phyloP scores from a whole-genome alignment of 306 rosid species.

The Glycine soja region DNA sequence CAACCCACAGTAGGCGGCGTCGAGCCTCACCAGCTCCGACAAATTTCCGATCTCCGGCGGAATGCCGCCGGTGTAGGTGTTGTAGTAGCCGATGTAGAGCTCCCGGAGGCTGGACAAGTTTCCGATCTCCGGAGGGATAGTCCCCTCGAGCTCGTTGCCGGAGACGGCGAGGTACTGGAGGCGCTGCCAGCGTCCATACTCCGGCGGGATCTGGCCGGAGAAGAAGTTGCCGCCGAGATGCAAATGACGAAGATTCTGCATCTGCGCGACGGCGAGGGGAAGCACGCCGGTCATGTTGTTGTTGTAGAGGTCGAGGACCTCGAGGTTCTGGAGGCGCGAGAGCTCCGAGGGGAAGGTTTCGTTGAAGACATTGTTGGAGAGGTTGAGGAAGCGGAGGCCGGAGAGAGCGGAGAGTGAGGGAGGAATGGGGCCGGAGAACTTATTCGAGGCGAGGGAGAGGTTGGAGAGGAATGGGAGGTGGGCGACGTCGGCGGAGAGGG shows the following conservation, averaged over 20 bases:
- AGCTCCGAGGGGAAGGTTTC: constrained; percentile 69
- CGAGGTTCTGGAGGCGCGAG: constrained; percentile 61
- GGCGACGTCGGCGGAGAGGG: constrained; percentile 59
- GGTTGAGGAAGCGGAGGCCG: constrained; percentile 66
- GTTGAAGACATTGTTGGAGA: constrained; percentile 82
- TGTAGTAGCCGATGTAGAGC: constrained; percentile 86
- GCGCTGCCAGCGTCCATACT: constrained; percentile 65
- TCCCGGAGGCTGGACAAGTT: constrained; percentile 71
- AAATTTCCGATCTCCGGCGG: constrained; percentile 86
- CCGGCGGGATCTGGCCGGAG: constrained; percentile 77
- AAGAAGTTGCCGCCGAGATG: constrained; percentile 92
- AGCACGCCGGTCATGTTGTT: constrained; percentile 81
- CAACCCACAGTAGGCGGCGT: constrained; percentile 82
- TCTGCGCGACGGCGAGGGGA: constrained; percentile 62
- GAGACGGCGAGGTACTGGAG: constrained; percentile 84
- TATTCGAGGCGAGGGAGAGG: constrained; percentile 63
- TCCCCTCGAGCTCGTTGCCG: constrained; percentile 79
- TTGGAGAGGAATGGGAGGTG: constrained; percentile 68
- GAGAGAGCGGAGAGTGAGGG: constrained; percentile 64
- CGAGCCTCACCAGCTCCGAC: constrained; percentile 73
- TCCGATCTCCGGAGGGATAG: constrained; percentile 82
- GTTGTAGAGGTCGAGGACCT: constrained; percentile 80
- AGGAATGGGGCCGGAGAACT: constrained; percentile 74
- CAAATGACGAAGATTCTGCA: constrained; percentile 74
- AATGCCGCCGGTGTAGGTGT: constrained; percentile 68